A percentile compares a stretch with the other conserved stretches of the same genome.
phyloP scores from a whole-genome alignment of 768 basidiomycete genomes.

The Rhizopogon vinicolor region DNA sequence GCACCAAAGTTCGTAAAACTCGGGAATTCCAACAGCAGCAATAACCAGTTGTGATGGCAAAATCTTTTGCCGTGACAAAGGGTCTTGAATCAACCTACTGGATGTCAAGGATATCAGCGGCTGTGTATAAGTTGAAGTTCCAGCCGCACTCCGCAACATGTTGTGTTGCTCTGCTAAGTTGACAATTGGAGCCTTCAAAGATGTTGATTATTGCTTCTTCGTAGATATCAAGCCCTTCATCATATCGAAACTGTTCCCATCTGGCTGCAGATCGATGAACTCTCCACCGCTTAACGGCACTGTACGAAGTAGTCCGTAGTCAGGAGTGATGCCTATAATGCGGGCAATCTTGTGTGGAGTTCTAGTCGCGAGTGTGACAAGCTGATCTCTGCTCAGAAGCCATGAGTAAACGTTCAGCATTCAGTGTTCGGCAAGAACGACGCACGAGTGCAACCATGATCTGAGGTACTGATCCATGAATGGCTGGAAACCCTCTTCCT shows the following conservation, averaged over 20 bases:
- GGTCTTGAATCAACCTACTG: no score
- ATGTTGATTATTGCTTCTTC: conserved; percentile 8
- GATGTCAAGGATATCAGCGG: no score
- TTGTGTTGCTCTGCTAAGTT: no score
- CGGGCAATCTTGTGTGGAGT: conserved; percentile 66
- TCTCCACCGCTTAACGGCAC: conserved; percentile 35
- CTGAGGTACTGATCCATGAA: conserved; percentile 78
- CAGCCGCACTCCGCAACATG: no score
- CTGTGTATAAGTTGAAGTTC: no score
- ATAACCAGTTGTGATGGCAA: no score
- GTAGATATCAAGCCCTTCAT: conserved; percentile 75
- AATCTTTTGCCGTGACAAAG: no score
- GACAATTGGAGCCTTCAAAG: no score
- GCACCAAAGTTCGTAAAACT: no score
- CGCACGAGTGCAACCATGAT: conserved; percentile 91
- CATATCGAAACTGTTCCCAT: conserved; percentile 95
- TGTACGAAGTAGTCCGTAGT: conserved; percentile 85
- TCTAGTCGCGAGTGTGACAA: conserved; percentile 76
- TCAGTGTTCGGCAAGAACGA: conserved; percentile 14
- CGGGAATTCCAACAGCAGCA: no score
- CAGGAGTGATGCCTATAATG: conserved; percentile 81
- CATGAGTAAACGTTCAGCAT: conserved; percentile 4
- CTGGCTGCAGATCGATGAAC: conserved; percentile 91
- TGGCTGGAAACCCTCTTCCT: conserved; percentile 64
- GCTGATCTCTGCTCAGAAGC: conserved; percentile 55